Conservation (phyloP, 768 basidiomycete species). For the Lactarius deliciosus region DNA sequence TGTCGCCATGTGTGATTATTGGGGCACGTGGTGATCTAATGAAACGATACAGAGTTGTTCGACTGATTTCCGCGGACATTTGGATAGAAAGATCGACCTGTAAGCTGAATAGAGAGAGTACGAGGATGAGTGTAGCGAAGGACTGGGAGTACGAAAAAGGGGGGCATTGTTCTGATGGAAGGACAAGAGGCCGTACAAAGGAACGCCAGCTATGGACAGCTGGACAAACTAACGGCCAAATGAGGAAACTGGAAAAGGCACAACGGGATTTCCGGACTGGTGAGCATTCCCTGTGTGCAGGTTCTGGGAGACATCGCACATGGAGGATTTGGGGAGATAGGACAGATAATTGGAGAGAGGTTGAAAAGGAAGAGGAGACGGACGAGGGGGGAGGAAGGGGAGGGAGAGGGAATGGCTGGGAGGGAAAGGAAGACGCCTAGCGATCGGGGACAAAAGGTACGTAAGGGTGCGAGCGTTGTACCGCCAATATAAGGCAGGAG, state of each 20-base stretch:
- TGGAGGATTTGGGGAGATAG: too few relatives aligned
- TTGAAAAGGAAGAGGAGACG: too few relatives aligned
- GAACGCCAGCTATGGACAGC: background rate
- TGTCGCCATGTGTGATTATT: background rate
- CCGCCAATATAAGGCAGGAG: conserved; percentile 25
- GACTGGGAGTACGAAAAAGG: conserved; percentile 12
- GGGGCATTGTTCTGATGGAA: conserved; percentile 25
- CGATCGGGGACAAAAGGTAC: too few relatives aligned
- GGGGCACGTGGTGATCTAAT: background rate
- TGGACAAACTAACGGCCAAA: conserved; percentile 21
- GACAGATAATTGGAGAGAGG: background rate
- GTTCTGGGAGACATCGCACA: background rate
- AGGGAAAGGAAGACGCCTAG: background rate
- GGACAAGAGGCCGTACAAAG: conserved; percentile 5
- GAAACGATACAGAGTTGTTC: background rate
- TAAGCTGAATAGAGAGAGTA: background rate
- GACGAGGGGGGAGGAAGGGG: background rate
- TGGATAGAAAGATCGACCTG: background rate
- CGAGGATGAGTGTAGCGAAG: background rate
- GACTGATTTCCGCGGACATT: background rate
- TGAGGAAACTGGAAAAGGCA: conserved; percentile 19
- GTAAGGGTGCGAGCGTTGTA: background rate
- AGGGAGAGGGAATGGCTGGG: background rate
- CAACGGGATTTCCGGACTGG: background rate
- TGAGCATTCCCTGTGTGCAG: background rate